Evolutionary conservation across 805 yeast species (phyloP).

Genomic region (Candida gorgasii): DNA sequence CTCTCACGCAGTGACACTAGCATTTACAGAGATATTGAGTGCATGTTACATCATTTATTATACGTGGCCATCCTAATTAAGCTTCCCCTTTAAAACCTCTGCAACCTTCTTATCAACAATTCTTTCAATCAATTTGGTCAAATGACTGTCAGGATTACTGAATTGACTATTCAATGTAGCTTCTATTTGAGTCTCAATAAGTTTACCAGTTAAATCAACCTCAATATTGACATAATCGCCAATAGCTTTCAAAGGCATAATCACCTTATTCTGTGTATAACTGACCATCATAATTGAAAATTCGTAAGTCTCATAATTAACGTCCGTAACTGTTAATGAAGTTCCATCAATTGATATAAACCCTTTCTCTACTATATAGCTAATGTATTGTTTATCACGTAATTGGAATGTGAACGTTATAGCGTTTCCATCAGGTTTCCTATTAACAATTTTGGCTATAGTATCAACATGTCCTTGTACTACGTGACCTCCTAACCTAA

Average conservation of each 20-base stretch:
- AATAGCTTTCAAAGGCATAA: conserved; percentile 61
- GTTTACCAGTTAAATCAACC: conserved; percentile 92
- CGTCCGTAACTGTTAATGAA: conserved; percentile 82
- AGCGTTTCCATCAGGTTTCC: conserved; percentile 69
- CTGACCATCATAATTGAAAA: conserved; percentile 90
- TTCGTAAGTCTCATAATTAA: conserved; percentile 54
- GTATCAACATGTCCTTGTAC: conserved; percentile 99
- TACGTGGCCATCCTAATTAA: background rate
- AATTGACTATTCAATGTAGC: conserved; percentile 56
- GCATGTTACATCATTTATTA: too few relatives aligned
- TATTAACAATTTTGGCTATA: conserved; percentile 61
- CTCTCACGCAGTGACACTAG: too few relatives aligned
- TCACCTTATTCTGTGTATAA: conserved; percentile 82
- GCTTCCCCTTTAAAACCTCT: conserved; percentile 6
- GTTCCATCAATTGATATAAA: conserved; percentile 93
- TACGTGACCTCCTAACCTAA: conserved; percentile 93
- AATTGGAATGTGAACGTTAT: conserved; percentile 72
- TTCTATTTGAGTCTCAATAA: conserved; percentile 82
- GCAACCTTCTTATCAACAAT: conserved; percentile 34
- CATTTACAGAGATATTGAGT: too few relatives aligned
- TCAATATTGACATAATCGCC: conserved; percentile 83
- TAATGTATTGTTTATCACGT: conserved; percentile 58
- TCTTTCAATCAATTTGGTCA: conserved; percentile 47
- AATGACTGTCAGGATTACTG: conserved; percentile 46
- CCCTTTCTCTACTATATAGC: conserved; percentile 92